phyloP scores from a whole-genome alignment of 1,284 basidiomycete species.

The Moniliella sp. region DNA sequence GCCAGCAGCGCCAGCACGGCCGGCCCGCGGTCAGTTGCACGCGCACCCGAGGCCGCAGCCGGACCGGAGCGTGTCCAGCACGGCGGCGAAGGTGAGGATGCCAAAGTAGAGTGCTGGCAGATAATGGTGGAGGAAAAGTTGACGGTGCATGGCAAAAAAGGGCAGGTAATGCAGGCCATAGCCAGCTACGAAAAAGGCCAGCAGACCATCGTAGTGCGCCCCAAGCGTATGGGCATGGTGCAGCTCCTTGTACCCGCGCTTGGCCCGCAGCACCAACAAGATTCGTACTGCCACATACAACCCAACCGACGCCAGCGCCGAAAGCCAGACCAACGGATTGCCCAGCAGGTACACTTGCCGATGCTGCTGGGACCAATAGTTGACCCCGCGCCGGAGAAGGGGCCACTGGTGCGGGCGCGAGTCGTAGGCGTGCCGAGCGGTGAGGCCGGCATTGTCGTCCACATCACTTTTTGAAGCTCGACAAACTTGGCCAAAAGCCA shows the following conservation, averaged over 20 bases:
- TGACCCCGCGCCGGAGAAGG: constrained; percentile 63
- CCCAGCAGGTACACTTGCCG: constrained; percentile 82
- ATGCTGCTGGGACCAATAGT: constrained; percentile 92
- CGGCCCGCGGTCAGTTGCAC: constrained; percentile 53
- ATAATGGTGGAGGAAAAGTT: constrained; percentile 90
- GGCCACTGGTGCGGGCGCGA: constrained; percentile 80
- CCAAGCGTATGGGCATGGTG: constrained; percentile 49
- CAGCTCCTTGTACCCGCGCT: constrained; percentile 75
- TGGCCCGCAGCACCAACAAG: constrained; percentile 61
- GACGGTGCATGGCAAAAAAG: constrained; percentile 85
- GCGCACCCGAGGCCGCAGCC: constrained; percentile 52
- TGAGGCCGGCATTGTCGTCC: constrained; percentile 91
- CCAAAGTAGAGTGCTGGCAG: constrained; percentile 86
- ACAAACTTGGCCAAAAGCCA: constrained; percentile 71
- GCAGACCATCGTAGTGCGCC: constrained; percentile 71
- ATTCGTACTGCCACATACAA: constrained; percentile 50
- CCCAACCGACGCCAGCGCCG: constrained; percentile 50
- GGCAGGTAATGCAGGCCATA: constrained; percentile 88
- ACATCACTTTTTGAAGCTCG: constrained; percentile 87
- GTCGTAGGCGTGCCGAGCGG: constrained; percentile 80
- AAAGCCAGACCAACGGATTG: constrained; percentile 80
- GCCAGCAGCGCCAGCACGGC: constrained; percentile 54
- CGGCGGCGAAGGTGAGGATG: constrained; percentile 52
- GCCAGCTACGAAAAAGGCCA: constrained; percentile 72
- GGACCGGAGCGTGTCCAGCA: constrained; percentile 64